phyloP scores from a whole-genome alignment of 164 flowering plant species.

The grape (Vitis vinifera) region DNA sequence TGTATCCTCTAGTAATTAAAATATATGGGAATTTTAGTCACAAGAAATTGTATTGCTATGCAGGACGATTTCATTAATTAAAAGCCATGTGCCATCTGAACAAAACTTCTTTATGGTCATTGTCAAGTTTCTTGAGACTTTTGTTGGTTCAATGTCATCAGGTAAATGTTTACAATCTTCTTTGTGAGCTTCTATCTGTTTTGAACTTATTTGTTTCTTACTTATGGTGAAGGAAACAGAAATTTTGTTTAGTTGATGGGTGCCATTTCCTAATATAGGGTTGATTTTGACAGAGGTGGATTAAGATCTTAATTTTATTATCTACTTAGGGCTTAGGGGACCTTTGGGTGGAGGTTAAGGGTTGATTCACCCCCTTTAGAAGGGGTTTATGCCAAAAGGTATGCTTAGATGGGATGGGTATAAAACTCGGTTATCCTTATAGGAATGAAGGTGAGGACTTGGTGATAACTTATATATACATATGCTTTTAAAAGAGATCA shows the following conservation, averaged over 20 bases:
- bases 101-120: constrained; percentile 73
- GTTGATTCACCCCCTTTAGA: too few relatives aligned
- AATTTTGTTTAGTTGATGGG: background rate
- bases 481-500: too few relatives aligned
- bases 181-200: background rate
- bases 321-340: too few relatives aligned
- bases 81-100: constrained; percentile 61
- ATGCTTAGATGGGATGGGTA: too few relatives aligned
- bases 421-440: too few relatives aligned
- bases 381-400: too few relatives aligned
- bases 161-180: constrained; percentile 36
- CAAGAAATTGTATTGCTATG: constrained; percentile 13
- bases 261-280: too few relatives aligned
- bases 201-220: background rate
- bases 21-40: background rate
- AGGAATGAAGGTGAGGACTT: too few relatives aligned
- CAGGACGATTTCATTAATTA: constrained; percentile 94
- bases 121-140: constrained; percentile 92
- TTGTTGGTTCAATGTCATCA: constrained; percentile 95
- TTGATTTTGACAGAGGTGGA: too few relatives aligned
- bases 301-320: too few relatives aligned
- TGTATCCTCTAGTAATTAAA: constrained; percentile 2
- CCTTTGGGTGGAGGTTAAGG: too few relatives aligned
- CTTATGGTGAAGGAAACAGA: background rate
- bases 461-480: too few relatives aligned